phyloP scores from a whole-genome alignment of 148 eudicot genomes.

The Nepenthes mirabilis region DNA sequence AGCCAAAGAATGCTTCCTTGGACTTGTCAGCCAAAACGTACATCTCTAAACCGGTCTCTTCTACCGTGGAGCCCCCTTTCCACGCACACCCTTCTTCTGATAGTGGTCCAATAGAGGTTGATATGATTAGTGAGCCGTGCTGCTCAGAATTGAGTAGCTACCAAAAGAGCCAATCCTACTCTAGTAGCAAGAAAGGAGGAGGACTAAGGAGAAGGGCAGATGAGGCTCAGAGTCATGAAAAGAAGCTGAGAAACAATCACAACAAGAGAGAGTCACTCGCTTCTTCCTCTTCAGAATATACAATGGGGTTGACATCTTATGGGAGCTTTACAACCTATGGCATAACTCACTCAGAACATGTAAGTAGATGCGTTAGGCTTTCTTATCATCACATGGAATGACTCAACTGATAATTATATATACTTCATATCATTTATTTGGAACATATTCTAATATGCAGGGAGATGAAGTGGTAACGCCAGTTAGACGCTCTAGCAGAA shows the following conservation, averaged over 20 bases:
- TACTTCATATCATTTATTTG: neutral
- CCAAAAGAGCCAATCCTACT: constrained; percentile 25
- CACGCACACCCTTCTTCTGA: constrained; percentile 8
- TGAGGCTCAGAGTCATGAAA: constrained; percentile 52
- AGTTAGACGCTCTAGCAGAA: constrained; percentile 87
- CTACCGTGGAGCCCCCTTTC: constrained; percentile 3
- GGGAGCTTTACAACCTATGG: constrained; percentile 95
- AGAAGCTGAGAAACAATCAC: constrained; percentile 23
- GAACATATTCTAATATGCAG: constrained; percentile 14
- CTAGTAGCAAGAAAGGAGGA: constrained; percentile 23
- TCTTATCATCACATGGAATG: neutral
- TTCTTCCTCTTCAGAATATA: constrained; percentile 55
- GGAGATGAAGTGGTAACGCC: constrained; percentile 80
- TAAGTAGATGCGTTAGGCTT: constrained; percentile 18
- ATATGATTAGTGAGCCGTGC: constrained; percentile 39
- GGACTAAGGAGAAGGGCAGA: constrained; percentile 8
- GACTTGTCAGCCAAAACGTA: constrained; percentile 4
- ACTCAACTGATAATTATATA: neutral
- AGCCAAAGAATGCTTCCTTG: constrained; percentile 8
- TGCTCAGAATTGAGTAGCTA: constrained; percentile 75
- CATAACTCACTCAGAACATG: constrained; percentile 44
- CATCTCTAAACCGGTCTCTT: neutral
- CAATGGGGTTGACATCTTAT: constrained; percentile 50
- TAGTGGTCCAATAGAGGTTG: constrained; percentile 31
- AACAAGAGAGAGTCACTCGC: constrained; percentile 72